Percentiles rank a stretch among this genome's conserved stretches.
These are phyloP conservation scores for Leccinum pallidistipes DNA, from an alignment of 1,284 basidiomycete genomes.

Conservation along the genomic window DNA sequence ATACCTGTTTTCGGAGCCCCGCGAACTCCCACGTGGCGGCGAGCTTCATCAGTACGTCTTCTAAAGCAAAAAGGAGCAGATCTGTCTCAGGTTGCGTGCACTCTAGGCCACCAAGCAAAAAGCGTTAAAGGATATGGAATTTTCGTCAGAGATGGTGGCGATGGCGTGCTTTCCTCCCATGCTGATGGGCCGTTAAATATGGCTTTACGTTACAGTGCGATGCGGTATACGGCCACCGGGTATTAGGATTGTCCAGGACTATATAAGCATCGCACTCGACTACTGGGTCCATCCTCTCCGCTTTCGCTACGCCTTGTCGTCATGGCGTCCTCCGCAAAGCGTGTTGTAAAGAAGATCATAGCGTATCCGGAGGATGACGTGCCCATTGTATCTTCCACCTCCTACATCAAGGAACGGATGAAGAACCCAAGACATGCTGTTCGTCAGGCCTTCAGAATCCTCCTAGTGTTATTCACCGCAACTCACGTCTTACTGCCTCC, in stretches of 20 bases:
- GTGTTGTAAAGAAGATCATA: conserved; percentile 57
- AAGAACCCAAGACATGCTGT: conserved; percentile 51
- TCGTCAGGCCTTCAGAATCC: conserved; percentile 14
- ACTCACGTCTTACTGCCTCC: conserved; percentile 4
- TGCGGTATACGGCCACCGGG: not conserved
- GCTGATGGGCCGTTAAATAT: not conserved
- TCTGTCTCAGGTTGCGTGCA: not conserved
- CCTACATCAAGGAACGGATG: conserved; percentile 46
- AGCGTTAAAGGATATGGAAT: not conserved
- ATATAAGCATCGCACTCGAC: not conserved
- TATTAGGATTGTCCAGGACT: not conserved
- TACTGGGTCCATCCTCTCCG: not conserved
- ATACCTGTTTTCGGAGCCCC: not conserved
- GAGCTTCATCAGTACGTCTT: not conserved
- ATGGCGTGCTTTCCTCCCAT: not conserved
- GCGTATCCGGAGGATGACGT: conserved; percentile 59
- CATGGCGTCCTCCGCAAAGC: conserved; percentile 47
- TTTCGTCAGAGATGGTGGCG: not conserved
- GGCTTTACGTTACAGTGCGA: not conserved
- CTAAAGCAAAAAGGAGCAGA: not conserved
- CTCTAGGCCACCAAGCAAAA: not conserved
- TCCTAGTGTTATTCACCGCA: not conserved
- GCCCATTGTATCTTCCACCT: conserved; percentile 53
- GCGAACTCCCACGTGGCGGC: not conserved
- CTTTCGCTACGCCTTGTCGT: not conserved